Percentiles rank a stretch among this genome's conserved stretches.
Conservation (phyloP, 495 filamentous ascomycete species). For the Xylaria telfairii region DNA sequence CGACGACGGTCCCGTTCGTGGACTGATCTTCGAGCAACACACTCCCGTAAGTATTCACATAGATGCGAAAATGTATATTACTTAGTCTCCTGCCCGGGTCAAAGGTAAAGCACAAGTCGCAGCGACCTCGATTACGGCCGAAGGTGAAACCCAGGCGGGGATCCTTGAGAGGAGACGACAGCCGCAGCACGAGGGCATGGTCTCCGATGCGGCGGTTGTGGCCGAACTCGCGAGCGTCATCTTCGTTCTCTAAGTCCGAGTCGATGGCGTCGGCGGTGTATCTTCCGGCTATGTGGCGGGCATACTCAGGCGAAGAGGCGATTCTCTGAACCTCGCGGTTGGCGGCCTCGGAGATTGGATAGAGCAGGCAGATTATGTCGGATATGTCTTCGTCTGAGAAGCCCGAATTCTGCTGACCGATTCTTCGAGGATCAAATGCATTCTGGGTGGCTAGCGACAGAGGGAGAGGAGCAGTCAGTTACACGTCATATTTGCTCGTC, state of each 20-base stretch:
- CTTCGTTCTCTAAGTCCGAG: constrained; percentile 51
- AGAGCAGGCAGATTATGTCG: constrained; percentile 88
- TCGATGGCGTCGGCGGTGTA: constrained; percentile 55
- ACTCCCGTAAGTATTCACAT: constrained; percentile 74
- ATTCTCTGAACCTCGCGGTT: constrained; percentile 67
- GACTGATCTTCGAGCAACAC: constrained; percentile 93
- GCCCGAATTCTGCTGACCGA: constrained; percentile 77
- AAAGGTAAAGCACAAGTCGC: constrained; percentile 73
- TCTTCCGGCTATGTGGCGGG: constrained; percentile 44
- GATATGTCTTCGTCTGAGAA: constrained; percentile 79
- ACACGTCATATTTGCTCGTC: neutral
- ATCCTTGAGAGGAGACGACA: constrained; percentile 73
- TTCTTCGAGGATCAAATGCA: constrained; percentile 76
- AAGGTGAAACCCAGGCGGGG: constrained; percentile 77
- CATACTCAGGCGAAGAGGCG: constrained; percentile 44
- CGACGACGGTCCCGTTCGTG: constrained; percentile 90
- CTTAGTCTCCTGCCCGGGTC: constrained; percentile 71
- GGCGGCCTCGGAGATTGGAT: constrained; percentile 76
- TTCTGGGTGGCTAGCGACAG: constrained; percentile 71
- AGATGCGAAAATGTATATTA: constrained; percentile 92
- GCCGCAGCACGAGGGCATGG: constrained; percentile 77
- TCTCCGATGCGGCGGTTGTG: constrained; percentile 57
- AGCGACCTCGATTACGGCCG: constrained; percentile 72
- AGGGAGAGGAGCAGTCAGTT: constrained; percentile 25
- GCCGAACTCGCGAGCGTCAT: constrained; percentile 50